Evolutionary conservation across 805 yeast genomes (phyloP), one percentile per base, ranked within the genome.

Genomic region (Nakazawaea molendinolei): DNA sequence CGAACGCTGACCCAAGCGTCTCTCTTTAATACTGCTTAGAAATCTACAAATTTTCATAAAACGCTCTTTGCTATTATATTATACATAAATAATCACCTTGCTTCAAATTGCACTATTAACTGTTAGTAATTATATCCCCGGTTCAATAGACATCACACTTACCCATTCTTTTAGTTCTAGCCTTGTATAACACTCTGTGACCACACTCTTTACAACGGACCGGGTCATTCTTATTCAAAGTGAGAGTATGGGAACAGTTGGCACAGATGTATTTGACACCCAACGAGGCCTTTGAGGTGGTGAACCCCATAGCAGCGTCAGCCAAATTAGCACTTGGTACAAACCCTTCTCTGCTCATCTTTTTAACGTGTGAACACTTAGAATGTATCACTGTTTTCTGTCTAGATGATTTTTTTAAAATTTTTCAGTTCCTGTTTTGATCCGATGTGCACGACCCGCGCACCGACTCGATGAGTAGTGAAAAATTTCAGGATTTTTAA

Each of bases 141-240:
- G 6, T 40, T 44, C 52, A 64, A 47, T 67, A 58, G 22, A 65
- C 65, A 49, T 65, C 68, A 40, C 60, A 71, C 60, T 67, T 72
- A 40, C 74, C 94, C 95, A 90, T 86, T 69, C 97, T 78, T 71
- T 89, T 85, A 33, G 97, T 90, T 69, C 98, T 82, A 44, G 96
- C 95, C 69, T 92, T 92, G 69, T 90, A 86, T 44, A 92, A 69
- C 42, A 92, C 97, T 66, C 98, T 82, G 67, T 92, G 97, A 45
- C 98, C 98, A 64, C 98, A 92, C 50, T 89, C 95, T 64, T 87
- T 89, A 67, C 98, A 92, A 67, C 97, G 84, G 46, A 92, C 95
- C 21, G 97, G 95, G 60, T 92, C 98, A 49, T 84, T 86, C 64
- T 90, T 86, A 36, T 86, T 79, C 48, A 92, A 74, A 3, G 95